phyloP scores from a whole-genome alignment of 1,139 yeast genomes.

The Suhomyces bokatorum region DNA sequence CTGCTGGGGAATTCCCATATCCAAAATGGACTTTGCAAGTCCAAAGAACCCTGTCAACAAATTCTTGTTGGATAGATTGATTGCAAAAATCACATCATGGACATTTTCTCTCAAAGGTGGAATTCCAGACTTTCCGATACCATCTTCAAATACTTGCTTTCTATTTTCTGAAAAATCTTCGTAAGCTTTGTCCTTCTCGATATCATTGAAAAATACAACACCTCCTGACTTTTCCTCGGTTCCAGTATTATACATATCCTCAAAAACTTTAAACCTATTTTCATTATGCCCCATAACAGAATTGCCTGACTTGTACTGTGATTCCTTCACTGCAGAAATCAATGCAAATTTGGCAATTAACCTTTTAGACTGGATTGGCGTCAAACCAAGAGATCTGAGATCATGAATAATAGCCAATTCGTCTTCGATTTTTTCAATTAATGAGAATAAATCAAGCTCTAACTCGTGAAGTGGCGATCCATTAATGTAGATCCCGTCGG shows the following conservation, averaged over 20 bases:
- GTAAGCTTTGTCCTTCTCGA: conserved; percentile 65
- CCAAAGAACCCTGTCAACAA: conserved; percentile 51
- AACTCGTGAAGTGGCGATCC: conserved; percentile 54
- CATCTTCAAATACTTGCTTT: conserved; percentile 37
- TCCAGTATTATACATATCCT: conserved; percentile 34
- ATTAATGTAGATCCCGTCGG: conserved; percentile 59
- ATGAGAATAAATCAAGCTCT: conserved; percentile 45
- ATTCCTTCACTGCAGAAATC: conserved; percentile 35
- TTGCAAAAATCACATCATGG: conserved; percentile 69
- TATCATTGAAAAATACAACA: conserved; percentile 74
- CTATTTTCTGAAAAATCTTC: conserved; percentile 45
- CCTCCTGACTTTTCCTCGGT: conserved; percentile 33
- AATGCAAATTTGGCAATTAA: conserved; percentile 49
- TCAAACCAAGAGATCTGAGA: conserved; percentile 39
- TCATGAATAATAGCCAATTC: conserved; percentile 37
- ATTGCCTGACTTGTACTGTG: conserved; percentile 39
- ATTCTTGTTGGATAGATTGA: conserved; percentile 58
- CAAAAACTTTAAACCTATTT: conserved; percentile 39
- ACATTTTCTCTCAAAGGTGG: conserved; percentile 74
- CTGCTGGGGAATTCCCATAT: conserved; percentile 71
- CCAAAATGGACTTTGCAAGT: conserved; percentile 51
- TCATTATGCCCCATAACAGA: conserved; percentile 37
- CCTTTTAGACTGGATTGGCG: conserved; percentile 34
- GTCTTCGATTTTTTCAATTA: conserved; percentile 34
- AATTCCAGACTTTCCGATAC: conserved; percentile 46